Evolutionary conservation across 2,329 filamentous ascomycete genomes (phyloP).

Genomic region (Epicoccum sorghinum): DNA sequence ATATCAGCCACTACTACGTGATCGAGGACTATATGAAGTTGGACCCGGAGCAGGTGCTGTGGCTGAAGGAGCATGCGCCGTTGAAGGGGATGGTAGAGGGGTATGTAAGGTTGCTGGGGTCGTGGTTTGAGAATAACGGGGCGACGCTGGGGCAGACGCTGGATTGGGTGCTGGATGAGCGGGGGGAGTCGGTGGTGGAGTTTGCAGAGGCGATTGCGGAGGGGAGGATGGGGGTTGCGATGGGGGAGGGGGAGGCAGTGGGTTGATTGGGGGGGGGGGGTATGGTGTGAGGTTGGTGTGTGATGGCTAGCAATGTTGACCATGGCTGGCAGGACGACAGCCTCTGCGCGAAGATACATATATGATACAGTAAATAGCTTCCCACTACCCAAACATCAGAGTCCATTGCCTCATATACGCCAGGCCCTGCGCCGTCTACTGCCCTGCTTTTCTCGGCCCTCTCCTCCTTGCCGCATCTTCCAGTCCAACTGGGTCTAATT

Average conservation of each 20-base stretch:
- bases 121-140: constrained; percentile 68
- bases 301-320: neutral
- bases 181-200: constrained; percentile 58
- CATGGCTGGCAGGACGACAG: too few species aligned
- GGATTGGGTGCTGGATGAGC: constrained; percentile 61
- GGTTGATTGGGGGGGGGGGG: neutral
- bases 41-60: constrained; percentile 64
- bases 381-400: too few species aligned
- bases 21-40: constrained; percentile 70
- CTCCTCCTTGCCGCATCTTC: too few species aligned
- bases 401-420: too few species aligned
- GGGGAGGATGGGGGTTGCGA: constrained; percentile 71
- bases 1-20: constrained; percentile 67
- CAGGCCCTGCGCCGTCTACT: too few species aligned
- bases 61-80: constrained; percentile 61
- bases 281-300: neutral
- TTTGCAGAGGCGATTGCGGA: constrained; percentile 71
- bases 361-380: too few species aligned
- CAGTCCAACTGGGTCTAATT: too few species aligned
- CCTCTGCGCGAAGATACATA: too few species aligned
- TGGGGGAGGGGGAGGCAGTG: constrained; percentile 15
- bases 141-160: constrained; percentile 67
- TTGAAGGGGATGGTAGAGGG: constrained; percentile 63
- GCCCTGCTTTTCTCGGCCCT: too few species aligned
- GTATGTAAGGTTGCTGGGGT: constrained; percentile 57